These are phyloP conservation scores for Sordariomycetes sp. DNA, from an alignment of 2,329 filamentous ascomycete species.

Conservation along the genomic window DNA sequence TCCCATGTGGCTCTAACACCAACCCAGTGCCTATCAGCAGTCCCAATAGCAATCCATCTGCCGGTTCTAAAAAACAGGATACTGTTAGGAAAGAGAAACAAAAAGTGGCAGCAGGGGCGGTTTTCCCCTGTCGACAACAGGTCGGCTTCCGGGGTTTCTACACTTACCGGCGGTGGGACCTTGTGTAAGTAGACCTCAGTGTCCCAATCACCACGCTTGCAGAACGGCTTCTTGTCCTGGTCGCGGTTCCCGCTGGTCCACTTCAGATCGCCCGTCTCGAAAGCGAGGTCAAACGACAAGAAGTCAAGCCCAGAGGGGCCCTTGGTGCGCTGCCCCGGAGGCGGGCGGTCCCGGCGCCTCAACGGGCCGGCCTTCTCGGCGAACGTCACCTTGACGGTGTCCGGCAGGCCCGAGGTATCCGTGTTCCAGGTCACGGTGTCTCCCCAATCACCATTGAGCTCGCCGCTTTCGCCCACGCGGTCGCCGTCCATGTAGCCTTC, in stretches of 20 bases:
- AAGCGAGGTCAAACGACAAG: background rate
- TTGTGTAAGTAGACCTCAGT: background rate
- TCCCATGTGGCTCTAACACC: background rate
- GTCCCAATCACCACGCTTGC: background rate
- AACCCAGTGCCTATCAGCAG: background rate
- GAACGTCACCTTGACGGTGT: background rate
- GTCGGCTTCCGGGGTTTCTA: no score
- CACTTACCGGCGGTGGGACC: background rate
- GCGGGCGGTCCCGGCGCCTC: background rate
- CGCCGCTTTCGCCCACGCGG: background rate
- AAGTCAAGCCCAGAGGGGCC: no score
- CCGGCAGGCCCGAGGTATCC: background rate
- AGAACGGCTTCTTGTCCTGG: background rate
- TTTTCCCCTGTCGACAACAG: background rate
- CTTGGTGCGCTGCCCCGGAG: no score
- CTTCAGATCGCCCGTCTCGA: background rate
- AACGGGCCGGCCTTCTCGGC: background rate
- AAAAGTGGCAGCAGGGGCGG: background rate
- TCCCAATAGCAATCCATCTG: constrained; percentile 1
- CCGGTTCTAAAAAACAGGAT: no score
- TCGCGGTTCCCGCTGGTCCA: background rate
- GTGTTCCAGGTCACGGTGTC: background rate
- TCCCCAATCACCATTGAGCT: background rate
- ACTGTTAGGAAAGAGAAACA: background rate
- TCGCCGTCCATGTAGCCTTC: background rate